These are phyloP conservation scores for Leishmania tropica DNA, from an alignment of 208 protist genomes.

Conservation along the genomic window DNA sequence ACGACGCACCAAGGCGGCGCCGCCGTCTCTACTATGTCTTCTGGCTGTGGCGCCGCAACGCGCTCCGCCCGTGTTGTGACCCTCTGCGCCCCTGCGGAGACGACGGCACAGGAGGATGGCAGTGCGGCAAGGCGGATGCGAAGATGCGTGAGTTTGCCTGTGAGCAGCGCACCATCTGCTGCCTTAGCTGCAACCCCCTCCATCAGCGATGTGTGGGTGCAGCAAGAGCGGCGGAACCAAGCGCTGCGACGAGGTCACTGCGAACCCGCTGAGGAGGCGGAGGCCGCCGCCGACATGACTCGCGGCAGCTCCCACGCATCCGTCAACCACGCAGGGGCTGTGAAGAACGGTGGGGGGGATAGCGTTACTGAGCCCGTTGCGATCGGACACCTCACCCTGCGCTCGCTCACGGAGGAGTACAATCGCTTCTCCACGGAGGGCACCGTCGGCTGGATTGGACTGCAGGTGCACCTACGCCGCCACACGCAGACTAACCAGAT, in stretches of 20 bases:
- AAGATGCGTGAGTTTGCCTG: background rate
- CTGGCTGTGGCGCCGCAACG: background rate
- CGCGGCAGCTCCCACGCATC: background rate
- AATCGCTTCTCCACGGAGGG: constrained; percentile 17
- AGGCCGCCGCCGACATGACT: background rate
- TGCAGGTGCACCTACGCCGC: constrained; percentile 45
- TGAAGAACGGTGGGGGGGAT: background rate
- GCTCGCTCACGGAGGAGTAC: constrained; percentile 33
- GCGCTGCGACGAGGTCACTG: background rate
- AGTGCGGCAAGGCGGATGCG: background rate
- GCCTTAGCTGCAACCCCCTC: background rate
- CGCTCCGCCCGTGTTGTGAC: constrained; percentile 5
- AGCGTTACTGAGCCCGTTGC: background rate
- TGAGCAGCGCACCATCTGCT: constrained; percentile 3
- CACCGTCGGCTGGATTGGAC: constrained; percentile 38
- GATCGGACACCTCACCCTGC: constrained; percentile 20
- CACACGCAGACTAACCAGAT: constrained; percentile 47
- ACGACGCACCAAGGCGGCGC: background rate
- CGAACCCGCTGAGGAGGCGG: background rate
- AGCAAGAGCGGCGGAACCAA: background rate
- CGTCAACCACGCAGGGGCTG: background rate
- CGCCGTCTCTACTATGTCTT: background rate
- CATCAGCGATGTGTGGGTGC: background rate
- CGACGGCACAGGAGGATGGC: background rate
- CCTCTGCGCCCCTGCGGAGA: background rate